Percentiles rank a stretch among this genome's conserved stretches.
Conservation (phyloP, 2,329 filamentous ascomycete genomes). For the Lizonia empirigonia region DNA sequence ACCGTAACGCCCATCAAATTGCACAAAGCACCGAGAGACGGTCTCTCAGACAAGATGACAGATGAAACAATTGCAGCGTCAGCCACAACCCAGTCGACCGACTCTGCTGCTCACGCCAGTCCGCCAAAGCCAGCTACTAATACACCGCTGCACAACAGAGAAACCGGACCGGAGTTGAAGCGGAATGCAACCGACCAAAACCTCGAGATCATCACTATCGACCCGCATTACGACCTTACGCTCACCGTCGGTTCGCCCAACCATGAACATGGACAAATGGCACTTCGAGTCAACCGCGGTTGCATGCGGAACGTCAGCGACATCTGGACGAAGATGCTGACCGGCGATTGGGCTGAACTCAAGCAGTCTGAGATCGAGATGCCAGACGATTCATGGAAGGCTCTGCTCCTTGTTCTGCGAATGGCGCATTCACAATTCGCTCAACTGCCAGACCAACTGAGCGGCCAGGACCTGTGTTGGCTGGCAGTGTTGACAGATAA, state of each 20-base stretch:
- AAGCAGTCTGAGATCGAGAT: constrained; percentile 2
- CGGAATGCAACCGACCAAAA: background rate
- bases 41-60: background rate
- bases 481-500: constrained; percentile 1
- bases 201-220: constrained; percentile 1
- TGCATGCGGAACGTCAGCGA: constrained; percentile 7
- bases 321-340: constrained; percentile 13
- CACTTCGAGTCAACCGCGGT: constrained; percentile 7
- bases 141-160: background rate
- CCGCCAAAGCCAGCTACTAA: background rate
- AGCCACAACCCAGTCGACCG: background rate
- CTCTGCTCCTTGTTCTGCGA: background rate
- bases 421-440: constrained; percentile 6
- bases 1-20: background rate
- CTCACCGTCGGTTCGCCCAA: constrained; percentile 13
- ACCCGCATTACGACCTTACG: constrained; percentile 11
- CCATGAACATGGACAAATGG: background rate
- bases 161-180: background rate
- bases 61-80: background rate
- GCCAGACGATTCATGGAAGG: constrained; percentile 5
- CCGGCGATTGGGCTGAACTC: constrained; percentile 8
- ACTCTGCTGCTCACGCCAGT: background rate
- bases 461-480: background rate
- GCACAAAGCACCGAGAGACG: background rate
- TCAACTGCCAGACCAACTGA: background rate